These are phyloP conservation scores for Yamadazyma aaseri DNA, from an alignment of 1,139 yeast genomes.

Conservation along the genomic window DNA sequence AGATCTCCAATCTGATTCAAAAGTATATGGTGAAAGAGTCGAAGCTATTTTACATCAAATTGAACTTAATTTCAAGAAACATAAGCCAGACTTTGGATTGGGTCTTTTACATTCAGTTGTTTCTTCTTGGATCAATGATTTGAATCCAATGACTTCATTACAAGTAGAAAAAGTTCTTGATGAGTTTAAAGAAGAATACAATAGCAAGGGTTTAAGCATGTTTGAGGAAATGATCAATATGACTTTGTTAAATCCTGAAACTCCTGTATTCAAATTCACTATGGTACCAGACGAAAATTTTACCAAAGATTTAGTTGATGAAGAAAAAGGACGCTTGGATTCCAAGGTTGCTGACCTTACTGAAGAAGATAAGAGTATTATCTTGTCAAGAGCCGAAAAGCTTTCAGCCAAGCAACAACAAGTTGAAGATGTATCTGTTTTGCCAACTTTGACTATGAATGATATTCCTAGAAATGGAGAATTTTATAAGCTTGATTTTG, in stretches of 20 bases:
- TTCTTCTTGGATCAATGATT: constrained; percentile 81
- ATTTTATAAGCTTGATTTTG: constrained; percentile 30
- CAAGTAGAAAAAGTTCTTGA: constrained; percentile 62
- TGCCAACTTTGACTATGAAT: constrained; percentile 70
- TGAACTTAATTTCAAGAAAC: constrained; percentile 80
- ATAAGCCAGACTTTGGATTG: constrained; percentile 89
- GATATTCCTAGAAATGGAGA: constrained; percentile 71
- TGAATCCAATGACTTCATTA: constrained; percentile 66
- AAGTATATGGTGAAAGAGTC: constrained; percentile 61
- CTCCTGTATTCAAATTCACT: constrained; percentile 61
- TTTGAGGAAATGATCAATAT: constrained; percentile 57
- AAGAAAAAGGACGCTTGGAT: constrained; percentile 57
- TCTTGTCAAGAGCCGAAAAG: constrained; percentile 58
- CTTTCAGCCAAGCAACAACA: constrained; percentile 64
- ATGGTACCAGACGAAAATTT: constrained; percentile 70
- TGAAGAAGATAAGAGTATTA: constrained; percentile 55
- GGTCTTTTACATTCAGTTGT: constrained; percentile 69
- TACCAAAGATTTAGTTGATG: constrained; percentile 45
- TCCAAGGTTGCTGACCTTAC: constrained; percentile 43
- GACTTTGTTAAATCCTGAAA: constrained; percentile 47
- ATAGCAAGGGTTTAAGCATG: constrained; percentile 51
- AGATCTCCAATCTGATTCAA: constrained; percentile 37
- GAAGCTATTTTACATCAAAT: constrained; percentile 87
- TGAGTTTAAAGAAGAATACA: constrained; percentile 61
- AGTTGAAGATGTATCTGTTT: constrained; percentile 69